Evolutionary conservation across 2,329 filamentous ascomycete species (phyloP).

Genomic region (Trichoderma sp.): DNA sequence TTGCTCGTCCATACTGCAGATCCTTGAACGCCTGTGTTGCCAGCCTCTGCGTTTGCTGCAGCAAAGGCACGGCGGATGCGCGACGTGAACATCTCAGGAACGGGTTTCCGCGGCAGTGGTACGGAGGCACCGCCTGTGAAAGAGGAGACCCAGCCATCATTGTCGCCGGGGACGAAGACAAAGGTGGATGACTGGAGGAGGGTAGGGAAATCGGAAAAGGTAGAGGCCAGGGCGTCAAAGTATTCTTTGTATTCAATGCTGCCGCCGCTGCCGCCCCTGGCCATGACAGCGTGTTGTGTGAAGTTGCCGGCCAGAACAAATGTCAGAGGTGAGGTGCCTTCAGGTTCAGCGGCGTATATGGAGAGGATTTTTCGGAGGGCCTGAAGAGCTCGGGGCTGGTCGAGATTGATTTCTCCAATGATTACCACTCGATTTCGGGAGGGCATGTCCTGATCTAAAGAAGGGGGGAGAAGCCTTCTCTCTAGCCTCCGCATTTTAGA

Average conservation of each 20-base stretch:
- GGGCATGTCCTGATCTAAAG: conserved; percentile 42
- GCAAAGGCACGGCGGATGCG: conserved; percentile 81
- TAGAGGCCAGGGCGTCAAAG: conserved; percentile 83
- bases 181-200: conserved; percentile 82
- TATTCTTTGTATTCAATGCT: conserved; percentile 97
- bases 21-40: conserved; percentile 47
- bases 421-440: conserved; percentile 67
- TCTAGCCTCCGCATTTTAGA: conserved; percentile 82
- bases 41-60: conserved; percentile 72
- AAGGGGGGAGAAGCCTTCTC: conserved; percentile 62
- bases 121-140: conserved; percentile 77
- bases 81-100: conserved; percentile 90
- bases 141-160: conserved; percentile 93
- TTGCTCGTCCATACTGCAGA: conserved; percentile 87
- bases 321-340: conserved; percentile 70
- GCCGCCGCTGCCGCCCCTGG: conserved; percentile 70
- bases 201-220: conserved; percentile 80
- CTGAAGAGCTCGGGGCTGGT: conserved; percentile 78
- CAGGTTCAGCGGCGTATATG: conserved; percentile 68
- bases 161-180: conserved; percentile 92
- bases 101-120: conserved; percentile 68
- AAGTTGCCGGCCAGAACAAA: conserved; percentile 91
- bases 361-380: conserved; percentile 79
- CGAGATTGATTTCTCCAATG: conserved; percentile 83
- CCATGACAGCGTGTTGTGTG: conserved; percentile 65